These are phyloP conservation scores for Didymosphaeria variabile DNA, from an alignment of 2,329 filamentous ascomycete species.

Conservation along the genomic window DNA sequence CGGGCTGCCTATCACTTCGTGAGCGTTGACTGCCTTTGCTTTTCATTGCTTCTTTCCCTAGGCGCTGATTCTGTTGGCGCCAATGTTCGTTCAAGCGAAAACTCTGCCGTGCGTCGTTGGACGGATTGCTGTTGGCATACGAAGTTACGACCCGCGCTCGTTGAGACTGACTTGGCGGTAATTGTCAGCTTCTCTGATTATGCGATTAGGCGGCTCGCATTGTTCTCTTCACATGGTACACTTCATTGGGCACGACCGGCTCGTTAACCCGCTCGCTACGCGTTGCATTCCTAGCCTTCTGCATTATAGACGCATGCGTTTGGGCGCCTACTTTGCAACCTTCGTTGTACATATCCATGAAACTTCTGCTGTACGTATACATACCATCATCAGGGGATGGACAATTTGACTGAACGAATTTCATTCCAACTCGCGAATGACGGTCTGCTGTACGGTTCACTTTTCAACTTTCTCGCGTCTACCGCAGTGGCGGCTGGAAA, in stretches of 20 bases:
- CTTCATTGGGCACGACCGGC: background rate
- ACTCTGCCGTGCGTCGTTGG: background rate
- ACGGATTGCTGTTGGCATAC: background rate
- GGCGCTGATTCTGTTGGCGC: background rate
- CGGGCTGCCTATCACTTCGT: background rate
- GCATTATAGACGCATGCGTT: background rate
- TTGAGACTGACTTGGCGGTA: background rate
- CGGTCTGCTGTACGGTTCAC: background rate
- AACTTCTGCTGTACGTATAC: background rate
- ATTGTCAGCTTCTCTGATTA: background rate
- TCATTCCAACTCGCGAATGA: background rate
- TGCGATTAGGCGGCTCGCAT: slow-evolving; percentile 1
- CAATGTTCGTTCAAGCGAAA: background rate
- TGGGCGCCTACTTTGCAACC: background rate
- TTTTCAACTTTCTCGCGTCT: background rate
- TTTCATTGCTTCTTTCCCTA: background rate
- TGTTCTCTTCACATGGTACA: background rate
- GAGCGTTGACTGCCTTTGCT: background rate
- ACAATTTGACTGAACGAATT: background rate
- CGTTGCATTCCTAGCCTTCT: background rate
- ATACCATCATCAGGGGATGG: background rate
- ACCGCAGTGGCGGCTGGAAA: background rate
- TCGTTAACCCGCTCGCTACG: background rate
- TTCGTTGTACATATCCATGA: background rate
- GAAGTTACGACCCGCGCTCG: background rate